Evolutionary conservation across 2,329 filamentous ascomycete genomes (phyloP).

Genomic region (Aspergillus fumigatiaffinis): DNA sequence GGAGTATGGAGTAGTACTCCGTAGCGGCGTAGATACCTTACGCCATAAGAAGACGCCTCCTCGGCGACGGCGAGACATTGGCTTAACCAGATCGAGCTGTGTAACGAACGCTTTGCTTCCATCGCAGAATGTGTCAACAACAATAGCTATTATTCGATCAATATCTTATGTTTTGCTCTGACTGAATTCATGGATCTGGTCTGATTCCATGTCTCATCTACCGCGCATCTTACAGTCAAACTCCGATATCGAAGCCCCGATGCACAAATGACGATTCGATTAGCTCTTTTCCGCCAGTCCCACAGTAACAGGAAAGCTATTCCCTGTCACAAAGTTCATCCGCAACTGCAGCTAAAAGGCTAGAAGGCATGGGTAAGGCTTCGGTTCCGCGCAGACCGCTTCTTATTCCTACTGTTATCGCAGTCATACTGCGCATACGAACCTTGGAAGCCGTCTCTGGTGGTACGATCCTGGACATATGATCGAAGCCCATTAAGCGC

Average conservation of each 20-base stretch:
- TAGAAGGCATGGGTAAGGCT: background rate
- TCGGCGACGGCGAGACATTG: background rate
- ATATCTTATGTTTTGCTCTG: background rate
- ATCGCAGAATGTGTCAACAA: background rate
- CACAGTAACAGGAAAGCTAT: background rate
- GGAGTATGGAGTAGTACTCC: background rate
- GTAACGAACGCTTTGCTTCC: background rate
- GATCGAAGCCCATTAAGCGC: conserved; percentile 2
- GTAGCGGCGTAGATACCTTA: background rate
- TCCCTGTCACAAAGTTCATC: background rate
- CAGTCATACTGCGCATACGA: conserved; percentile 1
- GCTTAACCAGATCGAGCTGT: background rate
- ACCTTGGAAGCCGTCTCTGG: background rate
- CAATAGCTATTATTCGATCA: background rate
- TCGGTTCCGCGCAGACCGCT: conserved; percentile 17
- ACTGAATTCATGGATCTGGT: too few relatives aligned
- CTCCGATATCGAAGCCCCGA: background rate
- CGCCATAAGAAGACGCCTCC: background rate
- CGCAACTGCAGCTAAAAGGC: background rate
- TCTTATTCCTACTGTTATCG: conserved; percentile 8
- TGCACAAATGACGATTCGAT: background rate
- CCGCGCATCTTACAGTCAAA: background rate
- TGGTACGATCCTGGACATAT: background rate
- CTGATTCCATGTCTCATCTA: too few relatives aligned
- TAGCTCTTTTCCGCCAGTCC: background rate